Base-by-base conservation (phyloP, 2,329 filamentous ascomycete genomes). In the Monosporascus sp. region DNA sequence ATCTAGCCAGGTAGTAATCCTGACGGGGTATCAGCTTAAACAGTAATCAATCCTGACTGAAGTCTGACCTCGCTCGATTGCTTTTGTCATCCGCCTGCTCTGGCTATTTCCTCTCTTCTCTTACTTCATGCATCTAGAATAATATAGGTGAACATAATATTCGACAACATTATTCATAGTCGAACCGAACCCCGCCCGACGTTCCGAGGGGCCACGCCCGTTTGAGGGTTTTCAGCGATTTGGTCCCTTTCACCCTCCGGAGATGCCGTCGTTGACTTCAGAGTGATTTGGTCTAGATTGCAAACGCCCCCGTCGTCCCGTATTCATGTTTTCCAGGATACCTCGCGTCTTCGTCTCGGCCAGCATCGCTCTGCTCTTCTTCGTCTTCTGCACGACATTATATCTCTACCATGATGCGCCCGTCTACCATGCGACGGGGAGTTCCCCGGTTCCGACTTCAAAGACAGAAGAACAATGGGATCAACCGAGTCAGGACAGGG, bases 341-440 rank as follows among this genome's bases (percentile, higher is more conserved):
- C 62, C 63, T 52, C 63, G 63, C 50, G 52, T 61, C 51, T 61
- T 64, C 37, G 52, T 64, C 38, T 50, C 64, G 46, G 59, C 60
- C 40, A 60, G 57, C 51, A 41, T 58, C 38, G 50, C 58, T 35
- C 54, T 65, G 37, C 51, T 62, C 14, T 59, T 64, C 50, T 55
- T 66, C 52, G 55, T 64, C 53, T 57, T 58, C 37, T 61, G 60
- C 52, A 62, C 62, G n/a, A 60, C 58, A 17, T 60, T 62, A 31
- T 61, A 63, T 35, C 52, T 65, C 22, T 63, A 64, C 43, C 55
- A 60, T 37, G 56, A 56, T 31, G 57, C 53, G 15, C 57, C 58
- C 11, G 52, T 48, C 44, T 54, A 55, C 43, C 54, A 59, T 37
- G 43, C 59, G 37, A 44, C 51, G 14, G 37, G 52, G 37, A 53